Evolutionary conservation across 2,329 filamentous ascomycete species (phyloP).

Genomic region (Fusarium brachygibbosum): DNA sequence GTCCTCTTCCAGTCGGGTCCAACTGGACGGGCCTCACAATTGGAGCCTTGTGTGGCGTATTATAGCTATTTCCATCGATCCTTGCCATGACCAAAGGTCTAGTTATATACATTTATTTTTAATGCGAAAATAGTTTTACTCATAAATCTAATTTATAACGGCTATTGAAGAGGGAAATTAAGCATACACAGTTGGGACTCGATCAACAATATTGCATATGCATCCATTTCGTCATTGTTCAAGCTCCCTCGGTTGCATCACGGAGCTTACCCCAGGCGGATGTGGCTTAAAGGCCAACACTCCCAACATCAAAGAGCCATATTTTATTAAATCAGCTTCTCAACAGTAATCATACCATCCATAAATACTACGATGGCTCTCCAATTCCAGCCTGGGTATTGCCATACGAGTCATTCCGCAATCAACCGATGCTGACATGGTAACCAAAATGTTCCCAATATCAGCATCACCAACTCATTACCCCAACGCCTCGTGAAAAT

Average conservation of each 20-base stretch:
- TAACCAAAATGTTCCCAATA: constrained; percentile 36
- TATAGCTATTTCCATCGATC: background rate
- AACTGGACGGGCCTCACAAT: constrained; percentile 15
- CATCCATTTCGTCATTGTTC: constrained; percentile 20
- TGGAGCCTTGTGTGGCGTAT: constrained; percentile 43
- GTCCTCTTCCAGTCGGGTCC: constrained; percentile 30
- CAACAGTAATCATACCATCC: constrained; percentile 7
- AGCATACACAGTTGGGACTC: background rate
- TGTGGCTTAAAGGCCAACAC: constrained; percentile 27
- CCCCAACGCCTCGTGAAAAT: constrained; percentile 6
- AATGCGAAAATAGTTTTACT: background rate
- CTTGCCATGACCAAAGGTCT: background rate
- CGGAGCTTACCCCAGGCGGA: constrained; percentile 23
- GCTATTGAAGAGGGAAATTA: background rate
- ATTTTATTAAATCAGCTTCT: constrained; percentile 22
- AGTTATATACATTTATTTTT: background rate
- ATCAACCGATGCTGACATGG: constrained; percentile 26
- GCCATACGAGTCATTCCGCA: constrained; percentile 4
- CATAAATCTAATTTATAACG: background rate
- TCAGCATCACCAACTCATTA: constrained; percentile 14
- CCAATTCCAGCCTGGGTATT: constrained; percentile 35
- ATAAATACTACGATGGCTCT: constrained; percentile 10
- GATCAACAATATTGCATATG: background rate
- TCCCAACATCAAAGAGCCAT: background rate
- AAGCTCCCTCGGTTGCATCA: constrained; percentile 7